Evolutionary conservation across 176 grass and related monocot species (phyloP).

Genomic region (Bromus sterilis): DNA sequence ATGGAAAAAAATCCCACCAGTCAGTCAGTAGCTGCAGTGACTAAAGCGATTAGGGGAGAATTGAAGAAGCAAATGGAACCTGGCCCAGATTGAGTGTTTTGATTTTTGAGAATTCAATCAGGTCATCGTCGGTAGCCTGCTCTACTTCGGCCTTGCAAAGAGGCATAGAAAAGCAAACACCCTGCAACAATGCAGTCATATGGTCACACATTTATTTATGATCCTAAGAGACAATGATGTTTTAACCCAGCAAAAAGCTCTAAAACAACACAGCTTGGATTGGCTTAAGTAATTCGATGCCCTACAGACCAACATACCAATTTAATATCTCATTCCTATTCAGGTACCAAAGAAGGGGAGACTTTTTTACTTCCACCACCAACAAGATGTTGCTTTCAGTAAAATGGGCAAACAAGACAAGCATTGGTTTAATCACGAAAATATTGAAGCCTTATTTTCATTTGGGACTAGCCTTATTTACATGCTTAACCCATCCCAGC

Average conservation of each 20-base stretch:
- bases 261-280: not conserved
- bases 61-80: conserved; percentile 34
- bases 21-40: not conserved
- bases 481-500: no score
- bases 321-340: not conserved
- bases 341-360: not conserved
- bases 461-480: no score
- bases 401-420: not conserved
- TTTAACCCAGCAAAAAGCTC: not conserved
- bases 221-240: not conserved
- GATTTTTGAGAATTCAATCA: conserved; percentile 83
- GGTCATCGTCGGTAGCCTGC: conserved; percentile 70
- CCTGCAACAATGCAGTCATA: conserved; percentile 33
- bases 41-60: not conserved
- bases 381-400: not conserved
- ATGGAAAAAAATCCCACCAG: not conserved
- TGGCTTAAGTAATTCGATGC: not conserved
- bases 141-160: conserved; percentile 70
- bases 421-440: not conserved
- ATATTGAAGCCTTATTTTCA: no score
- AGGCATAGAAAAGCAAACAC: conserved; percentile 76
- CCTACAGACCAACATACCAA: not conserved
- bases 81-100: conserved; percentile 75
- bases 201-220: conserved; percentile 17
- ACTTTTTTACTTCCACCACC: not conserved